Evolutionary conservation across 306 rosid genomes (phyloP), one percentile per base, ranked within the genome.

Genomic region (Oxytropis ochrocephala): DNA sequence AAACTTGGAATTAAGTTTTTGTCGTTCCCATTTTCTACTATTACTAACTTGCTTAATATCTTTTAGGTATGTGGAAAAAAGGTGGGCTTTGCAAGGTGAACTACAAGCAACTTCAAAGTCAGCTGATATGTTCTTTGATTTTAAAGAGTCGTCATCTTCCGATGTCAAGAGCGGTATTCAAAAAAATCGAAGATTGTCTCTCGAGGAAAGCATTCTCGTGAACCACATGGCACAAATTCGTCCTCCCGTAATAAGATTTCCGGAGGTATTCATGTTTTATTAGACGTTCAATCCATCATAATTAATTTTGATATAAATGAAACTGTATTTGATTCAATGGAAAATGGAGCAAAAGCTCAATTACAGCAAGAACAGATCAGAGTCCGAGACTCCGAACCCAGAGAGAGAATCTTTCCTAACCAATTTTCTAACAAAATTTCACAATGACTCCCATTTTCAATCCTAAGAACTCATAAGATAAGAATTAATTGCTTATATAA

Each of bases 61-160:
- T 76, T 78, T 68, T 47, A 92, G 98, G 86, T 92, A 92, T 55
- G 88, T 83, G 59, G 90, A 84, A 44, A 90, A 78, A 78, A 80
- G 38, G 70, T 92, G 96, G 96, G 84, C 79, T 71, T 63, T 56
- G 8, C 77, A 75, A 42, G 79, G 74, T 38, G 82, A 72, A 60
- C 60, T 69, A 47, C 71, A 32, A 52, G 70, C 87, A 32, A 24
- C 79, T 67, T 41, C 79, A 32, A 72, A 65, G 57, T 49, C 82
- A 50, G 69, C 50, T 65, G 91, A 84, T 71, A 68, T 48, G 8
- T 13, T 60, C 8, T 43, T 55, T 71, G 69, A 74, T 47, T 60
- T 67, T 3, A 60, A 72, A 41, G 77, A 65, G 39, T 60, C 75
- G 17, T 73, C 77, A 13, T 72, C 35, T 75, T 47, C 35, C 24